Conservation (phyloP, 2,329 filamentous ascomycete genomes). For the Cadophora sp. region DNA sequence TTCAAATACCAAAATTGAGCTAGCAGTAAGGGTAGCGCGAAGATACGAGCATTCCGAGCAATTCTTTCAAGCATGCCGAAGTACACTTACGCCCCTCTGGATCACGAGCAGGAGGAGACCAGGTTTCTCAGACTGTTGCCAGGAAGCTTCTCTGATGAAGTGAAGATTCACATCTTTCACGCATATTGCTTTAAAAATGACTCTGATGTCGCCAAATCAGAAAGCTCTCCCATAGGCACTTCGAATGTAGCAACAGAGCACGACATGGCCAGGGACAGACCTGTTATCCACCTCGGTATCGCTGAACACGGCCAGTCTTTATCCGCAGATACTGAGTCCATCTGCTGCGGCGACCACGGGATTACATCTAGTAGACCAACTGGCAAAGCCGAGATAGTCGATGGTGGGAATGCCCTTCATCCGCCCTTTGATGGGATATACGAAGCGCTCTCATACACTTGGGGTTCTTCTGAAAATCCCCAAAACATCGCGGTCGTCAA, state of each 20-base stretch:
- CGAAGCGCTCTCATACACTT: slow-evolving; percentile 19
- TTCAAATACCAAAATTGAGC: too few relatives aligned
- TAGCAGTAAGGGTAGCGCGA: too few relatives aligned
- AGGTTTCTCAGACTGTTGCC: not conserved
- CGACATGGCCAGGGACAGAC: too few relatives aligned
- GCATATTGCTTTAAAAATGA: not conserved
- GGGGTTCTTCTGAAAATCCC: not conserved
- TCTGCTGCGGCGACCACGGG: too few relatives aligned
- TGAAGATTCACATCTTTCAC: not conserved
- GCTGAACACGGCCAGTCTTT: too few relatives aligned
- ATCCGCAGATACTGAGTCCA: too few relatives aligned
- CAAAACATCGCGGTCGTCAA: not conserved
- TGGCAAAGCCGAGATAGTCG: too few relatives aligned
- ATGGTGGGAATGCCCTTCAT: too few relatives aligned
- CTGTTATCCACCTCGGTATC: too few relatives aligned
- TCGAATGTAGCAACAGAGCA: not conserved
- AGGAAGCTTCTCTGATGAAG: not conserved
- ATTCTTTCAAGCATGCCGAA: not conserved
- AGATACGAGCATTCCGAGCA: not conserved
- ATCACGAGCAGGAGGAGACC: not conserved
- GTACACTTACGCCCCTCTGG: not conserved
- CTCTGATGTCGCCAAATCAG: not conserved
- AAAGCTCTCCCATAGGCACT: not conserved
- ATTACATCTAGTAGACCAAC: too few relatives aligned
- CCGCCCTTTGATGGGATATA: not conserved